Evolutionary conservation across 805 yeast species (phyloP).

Genomic region (Zygosaccharomyces lentus): DNA sequence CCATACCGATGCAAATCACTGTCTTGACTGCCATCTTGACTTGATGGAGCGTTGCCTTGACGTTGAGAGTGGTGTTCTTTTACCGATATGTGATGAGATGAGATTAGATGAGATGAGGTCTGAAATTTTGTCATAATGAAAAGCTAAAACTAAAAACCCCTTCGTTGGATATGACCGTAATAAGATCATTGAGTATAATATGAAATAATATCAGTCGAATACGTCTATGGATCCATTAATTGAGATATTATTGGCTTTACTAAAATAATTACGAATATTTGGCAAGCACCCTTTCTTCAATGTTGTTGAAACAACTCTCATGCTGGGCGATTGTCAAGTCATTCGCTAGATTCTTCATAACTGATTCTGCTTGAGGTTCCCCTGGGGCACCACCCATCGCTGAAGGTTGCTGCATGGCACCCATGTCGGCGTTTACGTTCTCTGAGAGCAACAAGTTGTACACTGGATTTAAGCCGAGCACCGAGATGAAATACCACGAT

Average conservation of each 20-base stretch:
- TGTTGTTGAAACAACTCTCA: slow-evolving; percentile 51
- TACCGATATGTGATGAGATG: background rate
- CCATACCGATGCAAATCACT: slow-evolving; percentile 58
- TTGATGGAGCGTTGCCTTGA: background rate
- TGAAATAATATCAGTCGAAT: background rate
- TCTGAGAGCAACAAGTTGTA: slow-evolving; percentile 56
- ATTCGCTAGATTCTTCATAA: slow-evolving; percentile 69
- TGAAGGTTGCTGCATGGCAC: slow-evolving; percentile 25
- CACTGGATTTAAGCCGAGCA: slow-evolving; percentile 77
- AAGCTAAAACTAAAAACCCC: background rate
- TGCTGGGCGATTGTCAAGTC: slow-evolving; percentile 61
- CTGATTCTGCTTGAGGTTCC: slow-evolving; percentile 56
- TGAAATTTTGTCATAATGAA: background rate
- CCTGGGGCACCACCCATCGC: slow-evolving; percentile 45
- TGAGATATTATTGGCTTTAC: too few species aligned
- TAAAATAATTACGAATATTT: slow-evolving; percentile 7
- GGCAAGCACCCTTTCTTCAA: slow-evolving; percentile 52
- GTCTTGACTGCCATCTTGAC: slow-evolving; percentile 38
- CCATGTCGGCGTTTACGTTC: slow-evolving; percentile 31
- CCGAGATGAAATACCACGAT: slow-evolving; percentile 91
- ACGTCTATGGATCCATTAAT: background rate
- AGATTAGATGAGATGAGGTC: background rate
- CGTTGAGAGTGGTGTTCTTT: background rate
- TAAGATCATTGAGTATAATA: background rate
- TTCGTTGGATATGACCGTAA: background rate